Evolutionary conservation across 257 asterid species (phyloP).

Genomic region (Agastache rugosa): DNA sequence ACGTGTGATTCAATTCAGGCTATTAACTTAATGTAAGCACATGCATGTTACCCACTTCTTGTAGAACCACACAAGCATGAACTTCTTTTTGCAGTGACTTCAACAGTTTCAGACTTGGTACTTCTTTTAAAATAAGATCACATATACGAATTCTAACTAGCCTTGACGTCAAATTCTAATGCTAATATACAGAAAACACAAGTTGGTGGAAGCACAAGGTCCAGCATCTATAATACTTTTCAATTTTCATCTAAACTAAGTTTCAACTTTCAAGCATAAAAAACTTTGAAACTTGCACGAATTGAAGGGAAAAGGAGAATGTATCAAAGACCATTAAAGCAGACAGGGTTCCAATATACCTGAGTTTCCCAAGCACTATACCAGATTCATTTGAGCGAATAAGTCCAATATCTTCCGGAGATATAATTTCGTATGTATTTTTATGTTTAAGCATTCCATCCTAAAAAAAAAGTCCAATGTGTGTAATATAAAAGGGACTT

Average conservation of each 20-base stretch:
- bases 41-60: background rate
- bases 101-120: background rate
- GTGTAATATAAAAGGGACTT: background rate
- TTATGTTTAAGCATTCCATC: slow-evolving; percentile 94
- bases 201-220: too few species aligned
- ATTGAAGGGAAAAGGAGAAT: background rate
- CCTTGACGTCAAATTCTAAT: background rate
- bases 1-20: too few species aligned
- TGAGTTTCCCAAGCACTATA: slow-evolving; percentile 88
- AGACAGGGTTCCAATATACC: slow-evolving; percentile 47
- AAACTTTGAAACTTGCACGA: too few species aligned
- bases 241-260: too few species aligned
- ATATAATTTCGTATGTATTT: slow-evolving; percentile 83
- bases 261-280: too few species aligned
- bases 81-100: background rate
- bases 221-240: too few species aligned
- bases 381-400: slow-evolving; percentile 82
- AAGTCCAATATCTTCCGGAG: slow-evolving; percentile 95
- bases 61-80: background rate
- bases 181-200: background rate
- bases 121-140: slow-evolving; percentile 1
- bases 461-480: slow-evolving; percentile 39
- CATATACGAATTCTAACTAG: background rate
- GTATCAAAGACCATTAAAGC: background rate
- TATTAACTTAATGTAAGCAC: background rate